These are phyloP conservation scores for Leptographium flavum DNA, from an alignment of 2,329 filamentous ascomycete genomes.

Conservation along the genomic window DNA sequence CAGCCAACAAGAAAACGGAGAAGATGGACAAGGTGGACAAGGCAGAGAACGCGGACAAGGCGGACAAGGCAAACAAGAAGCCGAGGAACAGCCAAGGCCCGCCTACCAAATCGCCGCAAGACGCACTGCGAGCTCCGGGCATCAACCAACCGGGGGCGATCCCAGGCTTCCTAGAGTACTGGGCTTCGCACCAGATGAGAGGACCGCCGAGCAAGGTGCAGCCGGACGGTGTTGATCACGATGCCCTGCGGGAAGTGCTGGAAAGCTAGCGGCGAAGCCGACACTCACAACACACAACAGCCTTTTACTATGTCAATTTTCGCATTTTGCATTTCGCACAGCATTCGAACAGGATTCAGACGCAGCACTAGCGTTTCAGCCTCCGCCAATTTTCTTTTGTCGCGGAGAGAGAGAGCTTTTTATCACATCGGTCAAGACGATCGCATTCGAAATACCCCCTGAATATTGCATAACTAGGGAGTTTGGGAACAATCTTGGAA, in stretches of 20 bases:
- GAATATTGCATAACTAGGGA: neutral
- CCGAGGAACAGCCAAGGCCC: neutral
- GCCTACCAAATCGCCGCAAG: slow-evolving; percentile 14
- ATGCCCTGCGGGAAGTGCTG: slow-evolving; percentile 46
- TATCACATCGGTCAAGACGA: neutral
- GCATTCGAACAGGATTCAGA: neutral
- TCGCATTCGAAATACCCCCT: slow-evolving; percentile 1
- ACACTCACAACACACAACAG: neutral
- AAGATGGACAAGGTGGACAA: neutral
- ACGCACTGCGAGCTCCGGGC: slow-evolving; percentile 42
- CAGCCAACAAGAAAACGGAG: slow-evolving; percentile 3
- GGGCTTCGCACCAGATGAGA: slow-evolving; percentile 34
- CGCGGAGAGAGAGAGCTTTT: neutral
- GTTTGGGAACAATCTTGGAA: too few relatives aligned
- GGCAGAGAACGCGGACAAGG: slow-evolving; percentile 1
- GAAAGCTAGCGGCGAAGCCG: slow-evolving; percentile 20
- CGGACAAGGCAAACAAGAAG: neutral
- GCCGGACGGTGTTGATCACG: slow-evolving; percentile 41
- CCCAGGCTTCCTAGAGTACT: slow-evolving; percentile 51
- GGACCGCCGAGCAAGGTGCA: slow-evolving; percentile 41
- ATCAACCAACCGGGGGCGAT: slow-evolving; percentile 70
- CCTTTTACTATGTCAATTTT: too few relatives aligned
- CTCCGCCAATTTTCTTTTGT: neutral
- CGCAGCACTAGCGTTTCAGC: neutral
- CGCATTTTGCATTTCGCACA: neutral